These are phyloP conservation scores for Penicillium oxalicum DNA, from an alignment of 2,329 filamentous ascomycete genomes.

Conservation along the genomic window DNA sequence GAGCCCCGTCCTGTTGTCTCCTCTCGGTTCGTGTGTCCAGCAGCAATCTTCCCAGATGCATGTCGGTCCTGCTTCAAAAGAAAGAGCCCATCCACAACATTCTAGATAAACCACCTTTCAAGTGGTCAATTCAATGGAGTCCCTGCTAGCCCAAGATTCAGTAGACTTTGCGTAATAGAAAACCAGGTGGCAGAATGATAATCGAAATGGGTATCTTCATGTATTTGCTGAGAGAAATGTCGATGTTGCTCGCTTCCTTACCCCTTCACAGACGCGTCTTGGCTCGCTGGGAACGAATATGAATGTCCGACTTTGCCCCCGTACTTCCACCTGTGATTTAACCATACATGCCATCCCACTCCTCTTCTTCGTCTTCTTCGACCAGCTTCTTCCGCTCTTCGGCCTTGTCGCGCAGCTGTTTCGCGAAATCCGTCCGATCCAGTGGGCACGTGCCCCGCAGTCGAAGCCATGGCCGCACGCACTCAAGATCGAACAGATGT, in stretches of 20 bases:
- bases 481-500: conserved; percentile 60
- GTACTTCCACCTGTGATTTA: conserved; percentile 7
- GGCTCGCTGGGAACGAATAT: background rate
- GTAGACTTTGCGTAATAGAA: too few relatives aligned
- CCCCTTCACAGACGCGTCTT: conserved; percentile 1
- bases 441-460: conserved; percentile 59
- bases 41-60: too few relatives aligned
- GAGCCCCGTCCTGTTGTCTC: background rate
- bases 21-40: too few relatives aligned
- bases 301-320: too few relatives aligned
- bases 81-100: too few relatives aligned
- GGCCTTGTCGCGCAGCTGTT: conserved; percentile 48
- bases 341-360: conserved; percentile 47
- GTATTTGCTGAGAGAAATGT: background rate
- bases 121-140: too few relatives aligned
- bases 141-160: too few relatives aligned
- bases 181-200: too few relatives aligned
- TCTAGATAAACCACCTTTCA: too few relatives aligned
- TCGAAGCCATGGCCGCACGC: conserved; percentile 59
- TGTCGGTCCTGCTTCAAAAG: too few relatives aligned
- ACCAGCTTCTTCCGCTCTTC: conserved; percentile 43
- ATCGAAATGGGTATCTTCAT: background rate
- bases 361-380: conserved; percentile 40
- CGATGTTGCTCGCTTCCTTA: background rate
- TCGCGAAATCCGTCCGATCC: conserved; percentile 54